Conservation (phyloP, 768 basidiomycete species). For the Cystobasidiopsis lactophilus region DNA sequence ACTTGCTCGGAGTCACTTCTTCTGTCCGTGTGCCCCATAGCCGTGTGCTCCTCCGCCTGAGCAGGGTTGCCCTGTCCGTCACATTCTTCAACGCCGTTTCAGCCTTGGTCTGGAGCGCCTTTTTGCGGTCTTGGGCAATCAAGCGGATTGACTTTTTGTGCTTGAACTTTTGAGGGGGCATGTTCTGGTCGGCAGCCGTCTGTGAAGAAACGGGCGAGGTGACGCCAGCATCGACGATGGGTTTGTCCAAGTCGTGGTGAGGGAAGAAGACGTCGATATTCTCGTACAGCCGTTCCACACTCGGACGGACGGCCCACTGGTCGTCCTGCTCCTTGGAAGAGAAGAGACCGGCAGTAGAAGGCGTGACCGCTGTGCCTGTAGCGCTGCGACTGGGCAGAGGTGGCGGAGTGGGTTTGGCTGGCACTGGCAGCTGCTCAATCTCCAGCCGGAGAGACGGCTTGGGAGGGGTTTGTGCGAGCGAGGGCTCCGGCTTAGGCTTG, state of each 20-base stretch:
- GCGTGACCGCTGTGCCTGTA: not conserved
- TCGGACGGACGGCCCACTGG: slow-evolving; percentile 19
- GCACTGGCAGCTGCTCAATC: not conserved
- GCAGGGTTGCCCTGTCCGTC: slow-evolving; percentile 23
- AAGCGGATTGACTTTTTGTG: slow-evolving; percentile 73
- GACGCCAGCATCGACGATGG: slow-evolving; percentile 66
- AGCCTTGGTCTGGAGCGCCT: slow-evolving; percentile 38
- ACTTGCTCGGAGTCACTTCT: slow-evolving; percentile 64
- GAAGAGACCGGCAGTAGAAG: slow-evolving; percentile 5
- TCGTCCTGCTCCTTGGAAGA: slow-evolving; percentile 10
- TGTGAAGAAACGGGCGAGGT: not conserved
- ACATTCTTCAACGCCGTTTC: slow-evolving; percentile 26
- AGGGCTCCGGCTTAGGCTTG: not conserved
- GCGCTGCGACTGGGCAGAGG: not conserved
- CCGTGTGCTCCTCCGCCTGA: slow-evolving; percentile 72
- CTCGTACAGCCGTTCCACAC: slow-evolving; percentile 64
- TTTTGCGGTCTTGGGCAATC: slow-evolving; percentile 72
- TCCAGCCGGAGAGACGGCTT: not conserved
- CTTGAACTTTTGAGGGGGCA: not conserved
- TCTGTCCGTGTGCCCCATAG: slow-evolving; percentile 85
- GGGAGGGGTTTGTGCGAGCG: not conserved
- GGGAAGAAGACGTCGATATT: slow-evolving; percentile 89
- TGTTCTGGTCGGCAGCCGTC: not conserved
- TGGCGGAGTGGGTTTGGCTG: not conserved
- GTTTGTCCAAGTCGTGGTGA: slow-evolving; percentile 82